Percentiles rank a stretch among this genome's conserved stretches.
phyloP scores from a whole-genome alignment of 495 filamentous ascomycete genomes.

The Rhypophila decipiens region DNA sequence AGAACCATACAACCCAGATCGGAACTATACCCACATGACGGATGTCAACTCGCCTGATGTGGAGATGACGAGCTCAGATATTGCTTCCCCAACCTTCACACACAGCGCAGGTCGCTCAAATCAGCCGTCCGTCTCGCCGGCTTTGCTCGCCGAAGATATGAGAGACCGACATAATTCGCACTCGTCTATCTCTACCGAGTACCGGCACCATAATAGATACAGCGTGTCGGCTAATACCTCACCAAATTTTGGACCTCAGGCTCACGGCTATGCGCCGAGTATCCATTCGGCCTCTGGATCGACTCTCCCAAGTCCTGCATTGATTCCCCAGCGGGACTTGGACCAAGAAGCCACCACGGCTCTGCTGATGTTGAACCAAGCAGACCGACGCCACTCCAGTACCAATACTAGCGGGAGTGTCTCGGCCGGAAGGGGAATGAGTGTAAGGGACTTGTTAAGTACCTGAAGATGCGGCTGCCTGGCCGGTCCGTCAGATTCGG shows the following conservation, averaged over 20 bases:
- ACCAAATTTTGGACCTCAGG: conserved; percentile 38
- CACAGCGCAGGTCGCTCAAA: conserved; percentile 23
- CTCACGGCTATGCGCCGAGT: conserved; percentile 17
- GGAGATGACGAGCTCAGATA: conserved; percentile 40
- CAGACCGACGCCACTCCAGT: conserved; percentile 42
- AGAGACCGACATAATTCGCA: conserved; percentile 37
- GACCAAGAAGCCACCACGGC: conserved; percentile 80
- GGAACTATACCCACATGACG: conserved; percentile 7
- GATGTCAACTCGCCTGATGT: conserved; percentile 29
- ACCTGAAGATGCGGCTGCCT: conserved; percentile 21
- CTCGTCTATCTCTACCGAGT: conserved; percentile 32
- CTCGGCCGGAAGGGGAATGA: conserved; percentile 54
- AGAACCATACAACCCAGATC: conserved; percentile 23
- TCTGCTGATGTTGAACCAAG: conserved; percentile 67
- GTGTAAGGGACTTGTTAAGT: conserved; percentile 72
- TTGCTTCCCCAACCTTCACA: conserved; percentile 27
- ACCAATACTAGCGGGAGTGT: conserved; percentile 11
- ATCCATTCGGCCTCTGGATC: conserved; percentile 33
- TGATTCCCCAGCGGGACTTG: conserved; percentile 40
- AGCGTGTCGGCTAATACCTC: conserved; percentile 40
- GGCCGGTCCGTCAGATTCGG: no score
- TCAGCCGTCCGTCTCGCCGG: conserved; percentile 44
- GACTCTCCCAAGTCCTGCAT: conserved; percentile 43
- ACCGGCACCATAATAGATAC: conserved; percentile 42
- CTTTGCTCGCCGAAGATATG: conserved; percentile 32